Conservation (phyloP, 495 filamentous ascomycete genomes). For the Aspergillus sclerotiicarbonarius region DNA sequence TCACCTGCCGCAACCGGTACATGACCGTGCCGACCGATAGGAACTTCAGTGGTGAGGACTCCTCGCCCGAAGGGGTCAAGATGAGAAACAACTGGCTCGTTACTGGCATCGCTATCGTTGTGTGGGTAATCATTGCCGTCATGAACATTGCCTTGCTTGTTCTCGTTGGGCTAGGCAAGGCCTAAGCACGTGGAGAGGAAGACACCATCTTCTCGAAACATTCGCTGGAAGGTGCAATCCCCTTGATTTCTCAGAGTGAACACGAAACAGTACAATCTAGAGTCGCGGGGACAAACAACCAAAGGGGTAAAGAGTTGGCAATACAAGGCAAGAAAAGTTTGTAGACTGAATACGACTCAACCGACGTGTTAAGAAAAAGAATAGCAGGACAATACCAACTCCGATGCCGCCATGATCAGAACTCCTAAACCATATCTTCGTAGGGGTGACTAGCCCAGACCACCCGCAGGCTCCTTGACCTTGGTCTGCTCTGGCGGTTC, state of each 20-base stretch:
- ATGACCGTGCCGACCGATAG: slow-evolving; percentile 63
- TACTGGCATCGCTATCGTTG: slow-evolving; percentile 50
- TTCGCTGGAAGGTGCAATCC: neutral
- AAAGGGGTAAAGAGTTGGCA: neutral
- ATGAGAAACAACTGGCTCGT: slow-evolving; percentile 64
- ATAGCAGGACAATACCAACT: slow-evolving; percentile 17
- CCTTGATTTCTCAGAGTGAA: neutral
- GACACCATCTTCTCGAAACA: neutral
- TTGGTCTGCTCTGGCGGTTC: slow-evolving; percentile 68
- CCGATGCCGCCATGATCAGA: slow-evolving; percentile 18
- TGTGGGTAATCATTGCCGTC: slow-evolving; percentile 67
- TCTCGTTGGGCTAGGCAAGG: slow-evolving; percentile 59
- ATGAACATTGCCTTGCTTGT: slow-evolving; percentile 77
- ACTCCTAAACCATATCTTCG: slow-evolving; percentile 5
- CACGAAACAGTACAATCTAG: too few species aligned
- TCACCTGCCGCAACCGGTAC: slow-evolving; percentile 76
- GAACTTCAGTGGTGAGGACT: slow-evolving; percentile 25
- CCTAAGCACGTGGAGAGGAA: slow-evolving; percentile 19
- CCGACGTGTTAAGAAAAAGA: neutral
- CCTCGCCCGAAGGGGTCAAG: slow-evolving; percentile 35
- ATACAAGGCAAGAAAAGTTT: slow-evolving; percentile 1
- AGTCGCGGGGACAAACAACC: too few species aligned
- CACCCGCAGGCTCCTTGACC: slow-evolving; percentile 67
- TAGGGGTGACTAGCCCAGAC: slow-evolving; percentile 29
- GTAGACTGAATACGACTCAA: neutral